These are phyloP conservation scores for Stemphylium vesicarium DNA, from an alignment of 2,329 filamentous ascomycete genomes.

Conservation along the genomic window DNA sequence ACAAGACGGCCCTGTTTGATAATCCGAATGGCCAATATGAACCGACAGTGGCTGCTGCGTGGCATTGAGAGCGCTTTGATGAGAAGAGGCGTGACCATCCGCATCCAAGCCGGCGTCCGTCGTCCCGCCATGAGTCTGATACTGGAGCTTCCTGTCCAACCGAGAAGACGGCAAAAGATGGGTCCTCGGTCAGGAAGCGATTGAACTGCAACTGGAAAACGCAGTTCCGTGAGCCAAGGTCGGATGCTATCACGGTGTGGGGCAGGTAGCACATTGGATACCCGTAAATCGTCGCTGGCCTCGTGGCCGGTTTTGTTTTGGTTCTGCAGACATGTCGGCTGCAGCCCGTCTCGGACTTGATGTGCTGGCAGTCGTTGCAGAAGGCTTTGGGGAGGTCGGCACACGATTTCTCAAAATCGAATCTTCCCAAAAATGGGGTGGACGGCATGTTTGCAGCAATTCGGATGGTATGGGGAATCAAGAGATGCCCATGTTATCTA, in stretches of 20 bases:
- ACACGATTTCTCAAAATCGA: background rate
- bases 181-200: conserved; percentile 15
- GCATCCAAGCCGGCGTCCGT: background rate
- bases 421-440: conserved; percentile 2
- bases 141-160: conserved; percentile 8
- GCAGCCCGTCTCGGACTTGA: background rate
- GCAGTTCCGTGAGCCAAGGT: conserved; percentile 9
- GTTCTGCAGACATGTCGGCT: conserved; percentile 2
- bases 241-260: conserved; percentile 13
- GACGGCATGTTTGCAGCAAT: background rate
- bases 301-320: background rate
- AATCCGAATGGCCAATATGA: conserved; percentile 13
- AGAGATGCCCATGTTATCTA: conserved; percentile 1
- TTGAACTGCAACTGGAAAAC: conserved; percentile 12
- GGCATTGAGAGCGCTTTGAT: background rate
- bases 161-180: conserved; percentile 19
- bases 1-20: conserved; percentile 1
- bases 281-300: background rate
- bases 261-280: conserved; percentile 9
- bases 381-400: background rate
- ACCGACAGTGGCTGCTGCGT: conserved; percentile 10
- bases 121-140: conserved; percentile 2
- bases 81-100: conserved; percentile 4
- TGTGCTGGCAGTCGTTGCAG: conserved; percentile 1
- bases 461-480: background rate